Evolutionary conservation across 495 filamentous ascomycete genomes (phyloP).

Genomic region (Evernia prunastri): DNA sequence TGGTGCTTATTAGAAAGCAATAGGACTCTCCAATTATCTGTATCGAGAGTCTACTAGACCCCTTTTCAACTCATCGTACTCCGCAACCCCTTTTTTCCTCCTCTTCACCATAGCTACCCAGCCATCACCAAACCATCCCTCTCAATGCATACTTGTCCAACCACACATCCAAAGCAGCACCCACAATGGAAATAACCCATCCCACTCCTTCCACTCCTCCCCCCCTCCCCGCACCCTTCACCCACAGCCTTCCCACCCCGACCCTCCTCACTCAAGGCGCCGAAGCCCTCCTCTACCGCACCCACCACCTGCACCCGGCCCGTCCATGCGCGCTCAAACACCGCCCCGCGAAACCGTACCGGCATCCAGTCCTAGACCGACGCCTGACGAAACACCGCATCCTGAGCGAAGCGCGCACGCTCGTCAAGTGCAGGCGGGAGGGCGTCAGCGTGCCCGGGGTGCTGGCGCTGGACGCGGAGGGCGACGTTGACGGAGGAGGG

Average conservation of each 20-base stretch:
- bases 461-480: slow-evolving; percentile 64
- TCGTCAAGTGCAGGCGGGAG: slow-evolving; percentile 66
- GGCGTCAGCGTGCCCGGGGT: slow-evolving; percentile 74
- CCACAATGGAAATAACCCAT: background rate
- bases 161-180: background rate
- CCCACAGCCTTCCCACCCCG: slow-evolving; percentile 48
- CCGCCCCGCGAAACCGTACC: slow-evolving; percentile 86
- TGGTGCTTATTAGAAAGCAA: slow-evolving; percentile 31
- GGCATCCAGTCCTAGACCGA: slow-evolving; percentile 83
- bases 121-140: background rate
- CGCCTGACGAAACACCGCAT: slow-evolving; percentile 81
- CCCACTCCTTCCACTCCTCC: slow-evolving; percentile 46
- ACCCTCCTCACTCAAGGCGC: slow-evolving; percentile 81
- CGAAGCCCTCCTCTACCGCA: slow-evolving; percentile 88
- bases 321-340: slow-evolving; percentile 80
- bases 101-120: background rate
- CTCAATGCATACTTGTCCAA: too few species aligned
- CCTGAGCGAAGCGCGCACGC: slow-evolving; percentile 76
- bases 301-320: slow-evolving; percentile 63
- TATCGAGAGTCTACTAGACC: background rate
- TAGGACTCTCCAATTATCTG: background rate
- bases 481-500: slow-evolving; percentile 40
- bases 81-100: too few species aligned
- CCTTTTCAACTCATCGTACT: too few species aligned
- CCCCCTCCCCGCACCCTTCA: slow-evolving; percentile 62